phyloP scores from a whole-genome alignment of 331 rosid genomes.

The Quercus tomentella region DNA sequence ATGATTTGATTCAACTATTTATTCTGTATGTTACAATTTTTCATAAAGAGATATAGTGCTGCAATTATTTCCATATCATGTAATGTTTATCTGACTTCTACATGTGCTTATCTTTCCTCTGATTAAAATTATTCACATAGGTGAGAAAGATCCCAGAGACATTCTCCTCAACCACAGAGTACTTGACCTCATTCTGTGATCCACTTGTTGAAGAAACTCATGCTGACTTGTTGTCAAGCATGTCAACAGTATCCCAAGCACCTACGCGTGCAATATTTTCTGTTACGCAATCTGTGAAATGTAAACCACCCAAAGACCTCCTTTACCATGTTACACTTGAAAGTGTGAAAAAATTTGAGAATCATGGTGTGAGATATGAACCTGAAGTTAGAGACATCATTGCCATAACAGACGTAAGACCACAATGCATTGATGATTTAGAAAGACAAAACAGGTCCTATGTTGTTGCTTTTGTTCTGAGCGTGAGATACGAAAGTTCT shows the following conservation, averaged over 20 bases:
- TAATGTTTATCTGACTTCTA: neutral
- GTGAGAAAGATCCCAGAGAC: slow-evolving; percentile 34
- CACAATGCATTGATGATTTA: slow-evolving; percentile 23
- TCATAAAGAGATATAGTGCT: too few relatives aligned
- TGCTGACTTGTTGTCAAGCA: slow-evolving; percentile 33
- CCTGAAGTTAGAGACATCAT: slow-evolving; percentile 33
- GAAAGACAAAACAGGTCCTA: slow-evolving; percentile 6
- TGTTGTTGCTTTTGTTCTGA: slow-evolving; percentile 31
- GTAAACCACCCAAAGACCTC: slow-evolving; percentile 2
- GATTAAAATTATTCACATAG: slow-evolving; percentile 8
- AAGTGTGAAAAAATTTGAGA: neutral
- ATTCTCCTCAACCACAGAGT: slow-evolving; percentile 17
- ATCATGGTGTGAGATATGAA: slow-evolving; percentile 8
- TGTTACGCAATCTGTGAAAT: neutral
- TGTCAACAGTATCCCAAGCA: slow-evolving; percentile 22
- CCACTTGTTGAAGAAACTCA: slow-evolving; percentile 54
- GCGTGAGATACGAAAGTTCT: neutral
- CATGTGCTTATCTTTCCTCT: neutral
- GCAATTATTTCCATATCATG: too few relatives aligned
- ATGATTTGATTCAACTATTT: too few relatives aligned
- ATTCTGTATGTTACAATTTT: too few relatives aligned
- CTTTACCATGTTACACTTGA: slow-evolving; percentile 1
- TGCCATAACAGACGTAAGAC: slow-evolving; percentile 26
- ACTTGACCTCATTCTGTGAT: neutral
- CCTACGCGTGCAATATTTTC: slow-evolving; percentile 24